Conservation (phyloP, 805 yeast genomes). For the Nakazawaea populi region DNA sequence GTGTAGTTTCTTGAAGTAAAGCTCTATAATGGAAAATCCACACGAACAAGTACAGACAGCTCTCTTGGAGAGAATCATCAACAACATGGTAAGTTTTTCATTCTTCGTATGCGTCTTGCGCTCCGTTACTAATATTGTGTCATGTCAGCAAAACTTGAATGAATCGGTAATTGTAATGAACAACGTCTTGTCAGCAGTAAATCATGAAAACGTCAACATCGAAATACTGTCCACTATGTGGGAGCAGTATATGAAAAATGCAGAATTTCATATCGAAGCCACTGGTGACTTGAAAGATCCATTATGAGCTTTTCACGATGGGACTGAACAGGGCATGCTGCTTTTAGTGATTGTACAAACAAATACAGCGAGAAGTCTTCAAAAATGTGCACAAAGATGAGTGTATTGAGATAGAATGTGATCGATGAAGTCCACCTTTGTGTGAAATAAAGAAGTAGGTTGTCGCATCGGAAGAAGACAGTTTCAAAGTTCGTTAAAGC, state of each 20-base stretch:
- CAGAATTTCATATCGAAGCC: slow-evolving; percentile 62
- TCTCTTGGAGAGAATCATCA: slow-evolving; percentile 66
- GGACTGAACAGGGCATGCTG: too few relatives aligned
- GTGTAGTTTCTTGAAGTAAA: neutral
- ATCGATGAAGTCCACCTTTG: too few relatives aligned
- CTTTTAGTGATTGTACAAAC: too few relatives aligned
- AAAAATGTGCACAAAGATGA: too few relatives aligned
- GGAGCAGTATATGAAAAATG: slow-evolving; percentile 68
- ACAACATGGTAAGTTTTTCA: slow-evolving; percentile 54
- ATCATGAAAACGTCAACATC: slow-evolving; percentile 59
- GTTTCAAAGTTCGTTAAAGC: too few relatives aligned
- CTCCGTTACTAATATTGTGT: neutral
- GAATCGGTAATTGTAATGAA: slow-evolving; percentile 65
- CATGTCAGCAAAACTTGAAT: slow-evolving; percentile 55
- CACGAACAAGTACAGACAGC: slow-evolving; percentile 80
- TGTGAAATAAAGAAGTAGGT: too few relatives aligned
- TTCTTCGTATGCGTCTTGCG: too few relatives aligned
- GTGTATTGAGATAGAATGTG: too few relatives aligned
- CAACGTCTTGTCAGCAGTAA: slow-evolving; percentile 53
- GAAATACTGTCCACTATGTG: slow-evolving; percentile 74
- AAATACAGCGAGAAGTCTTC: too few relatives aligned
- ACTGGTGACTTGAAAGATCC: slow-evolving; percentile 60
- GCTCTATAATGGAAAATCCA: slow-evolving; percentile 66
- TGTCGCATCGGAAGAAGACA: too few relatives aligned
- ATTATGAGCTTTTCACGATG: slow-evolving; percentile 16